Base-by-base conservation (phyloP, 2,329 filamentous ascomycete species). In the Penicillium hordei region DNA sequence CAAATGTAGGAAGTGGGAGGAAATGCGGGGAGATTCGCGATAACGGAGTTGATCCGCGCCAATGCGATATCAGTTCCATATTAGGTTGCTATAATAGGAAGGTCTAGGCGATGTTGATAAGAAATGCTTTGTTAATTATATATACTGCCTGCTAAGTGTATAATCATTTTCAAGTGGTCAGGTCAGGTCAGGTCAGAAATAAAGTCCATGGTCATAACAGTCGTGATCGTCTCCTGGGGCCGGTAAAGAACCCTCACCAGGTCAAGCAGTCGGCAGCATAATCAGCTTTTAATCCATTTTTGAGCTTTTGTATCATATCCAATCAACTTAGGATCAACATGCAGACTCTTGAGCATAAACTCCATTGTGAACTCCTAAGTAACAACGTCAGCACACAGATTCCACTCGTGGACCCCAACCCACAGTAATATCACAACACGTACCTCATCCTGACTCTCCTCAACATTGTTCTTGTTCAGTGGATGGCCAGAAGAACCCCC, bases 341-440 rank as follows among this genome's bases (percentile, higher is more conserved):
- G 86, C 58, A 89, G 75, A 31, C 81, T 84, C 62, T 81, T 82
- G 17, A 90, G 78, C 87, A 89, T 89, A 81, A 84, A 85, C 48
- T 83, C 85, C 82, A 90, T 87, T 13, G 85, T 88, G 66, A 89
- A 89, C 13, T 81, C 82, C 85, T 86, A 63, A 42, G 9, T 45
- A 48, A 58, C 45, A 61, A 49, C 43, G 13, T 59, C 29, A 60
- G 50, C 21, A 55, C 9, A 12, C 12, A 38, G 46, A 43, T 9
- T 19, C 15, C 33, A 29, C 23, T 3, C 15, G 13, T 13, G 31
- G 6, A 34, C 13, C 13, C 50, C 23, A 39, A 17, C 19, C 9
- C 10, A 36, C 17, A 50, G n/a, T 21, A 25, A 15, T n/a, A 29
- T 8, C 4, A 21, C 8, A 21, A n/a, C n/a, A 31, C 23, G 0